Percentiles rank a stretch among this genome's conserved stretches.
Conservation (phyloP, 768 basidiomycete species). For the Russula vinacea region DNA sequence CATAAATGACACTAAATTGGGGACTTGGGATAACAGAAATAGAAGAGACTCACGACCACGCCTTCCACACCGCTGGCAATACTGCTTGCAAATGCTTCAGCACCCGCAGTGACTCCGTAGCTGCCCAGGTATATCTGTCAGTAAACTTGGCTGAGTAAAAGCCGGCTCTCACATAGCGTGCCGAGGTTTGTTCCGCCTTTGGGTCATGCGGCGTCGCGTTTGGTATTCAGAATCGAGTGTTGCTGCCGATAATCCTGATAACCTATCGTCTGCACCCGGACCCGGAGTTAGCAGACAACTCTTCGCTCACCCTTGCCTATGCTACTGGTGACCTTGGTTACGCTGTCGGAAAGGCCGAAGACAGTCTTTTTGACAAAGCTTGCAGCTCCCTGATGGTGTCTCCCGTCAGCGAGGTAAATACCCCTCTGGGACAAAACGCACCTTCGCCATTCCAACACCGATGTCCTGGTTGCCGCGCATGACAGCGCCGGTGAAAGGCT, state of each 20-base stretch:
- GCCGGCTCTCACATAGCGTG: conserved; percentile 75
- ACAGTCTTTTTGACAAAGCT: conserved; percentile 99
- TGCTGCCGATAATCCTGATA: conserved; percentile 84
- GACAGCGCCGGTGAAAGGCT: conserved; percentile 94
- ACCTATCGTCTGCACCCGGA: not conserved
- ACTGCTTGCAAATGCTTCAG: conserved; percentile 90
- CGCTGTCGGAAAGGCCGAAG: conserved; percentile 91
- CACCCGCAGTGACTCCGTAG: conserved; percentile 94
- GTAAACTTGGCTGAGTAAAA: not conserved
- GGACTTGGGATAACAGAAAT: not conserved
- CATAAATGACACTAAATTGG: not conserved
- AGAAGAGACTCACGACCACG: conserved; percentile 61
- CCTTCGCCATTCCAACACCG: conserved; percentile 93
- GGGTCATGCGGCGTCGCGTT: conserved; percentile 78
- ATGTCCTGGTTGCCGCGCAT: conserved; percentile 95
- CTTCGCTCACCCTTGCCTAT: conserved; percentile 80
- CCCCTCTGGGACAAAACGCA: conserved; percentile 34
- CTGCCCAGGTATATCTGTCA: conserved; percentile 39
- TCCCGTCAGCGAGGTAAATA: not conserved
- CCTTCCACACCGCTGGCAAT: conserved; percentile 96
- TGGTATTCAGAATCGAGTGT: conserved; percentile 98
- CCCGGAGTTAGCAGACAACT: not conserved
- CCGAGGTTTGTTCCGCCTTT: conserved; percentile 89
- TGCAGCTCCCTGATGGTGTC: conserved; percentile 71
- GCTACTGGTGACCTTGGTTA: conserved; percentile 98